These are phyloP conservation scores for Fusarium metavorans DNA, from an alignment of 2,329 filamentous ascomycete genomes.

Conservation along the genomic window DNA sequence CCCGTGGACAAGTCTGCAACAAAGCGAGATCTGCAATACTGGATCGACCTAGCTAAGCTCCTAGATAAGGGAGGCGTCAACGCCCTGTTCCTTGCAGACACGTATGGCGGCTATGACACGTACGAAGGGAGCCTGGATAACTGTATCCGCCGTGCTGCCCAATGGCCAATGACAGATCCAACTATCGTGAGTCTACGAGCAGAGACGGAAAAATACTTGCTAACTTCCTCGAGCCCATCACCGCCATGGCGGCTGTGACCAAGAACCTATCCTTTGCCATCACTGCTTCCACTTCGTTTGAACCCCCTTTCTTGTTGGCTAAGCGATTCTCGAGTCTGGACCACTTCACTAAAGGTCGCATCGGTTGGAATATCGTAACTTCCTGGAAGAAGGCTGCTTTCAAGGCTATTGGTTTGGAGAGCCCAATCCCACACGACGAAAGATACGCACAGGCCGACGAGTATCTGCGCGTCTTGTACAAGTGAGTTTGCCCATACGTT, in stretches of 20 bases:
- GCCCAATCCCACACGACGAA: slow-evolving; percentile 70
- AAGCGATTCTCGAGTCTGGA: slow-evolving; percentile 73
- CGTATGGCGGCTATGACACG: slow-evolving; percentile 73
- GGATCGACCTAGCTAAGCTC: slow-evolving; percentile 72
- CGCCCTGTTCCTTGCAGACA: slow-evolving; percentile 74
- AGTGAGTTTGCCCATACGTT: slow-evolving; percentile 52
- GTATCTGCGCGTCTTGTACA: slow-evolving; percentile 72
- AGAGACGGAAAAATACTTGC: not conserved
- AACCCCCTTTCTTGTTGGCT: slow-evolving; percentile 71
- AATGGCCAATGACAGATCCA: slow-evolving; percentile 75
- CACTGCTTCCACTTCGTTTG: slow-evolving; percentile 72
- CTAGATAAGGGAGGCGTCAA: slow-evolving; percentile 73
- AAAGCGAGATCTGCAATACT: slow-evolving; percentile 71
- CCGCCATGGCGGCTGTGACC: slow-evolving; percentile 75
- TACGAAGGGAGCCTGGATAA: slow-evolving; percentile 71
- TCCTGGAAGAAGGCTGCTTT: slow-evolving; percentile 65
- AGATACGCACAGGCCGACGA: slow-evolving; percentile 72
- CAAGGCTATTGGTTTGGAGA: slow-evolving; percentile 71
- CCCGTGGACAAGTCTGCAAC: slow-evolving; percentile 70
- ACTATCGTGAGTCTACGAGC: slow-evolving; percentile 62
- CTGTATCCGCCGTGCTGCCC: slow-evolving; percentile 70
- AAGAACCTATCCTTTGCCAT: slow-evolving; percentile 73
- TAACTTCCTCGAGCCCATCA: slow-evolving; percentile 62
- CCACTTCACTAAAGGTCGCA: slow-evolving; percentile 70
- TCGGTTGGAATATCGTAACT: slow-evolving; percentile 77